Base-by-base conservation (phyloP, 225 moss, liverwort and hornwort genomes). In the Lunularia cruciata region DNA sequence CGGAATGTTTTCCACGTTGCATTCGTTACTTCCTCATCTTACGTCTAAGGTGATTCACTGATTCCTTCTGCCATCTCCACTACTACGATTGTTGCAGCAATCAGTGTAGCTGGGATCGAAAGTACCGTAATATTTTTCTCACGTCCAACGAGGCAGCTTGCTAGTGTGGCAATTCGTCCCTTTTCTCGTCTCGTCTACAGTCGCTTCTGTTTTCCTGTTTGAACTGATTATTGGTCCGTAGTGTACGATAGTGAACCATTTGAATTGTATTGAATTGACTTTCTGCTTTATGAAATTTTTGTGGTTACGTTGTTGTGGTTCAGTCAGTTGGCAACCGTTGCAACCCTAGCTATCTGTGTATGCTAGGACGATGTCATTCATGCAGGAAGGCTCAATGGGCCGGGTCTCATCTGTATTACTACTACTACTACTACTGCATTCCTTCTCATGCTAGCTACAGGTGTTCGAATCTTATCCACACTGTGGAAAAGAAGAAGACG, bases 1-100 rank as follows among this genome's bases (percentile, higher is more conserved):
- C 57, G 79, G 83, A 63, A 83, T 83, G 79, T 83, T 83, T 61
- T 79, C 83, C 18, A 83, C 79, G n/a, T 61, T 83, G 32, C 83
- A 83, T 45, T 65, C 79, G 35, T 58, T 83, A 30, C 83, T 83
- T 37, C 83, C 83, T 27, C 76, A 76, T 68, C 73, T 79, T 23
- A 73, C 65, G 36, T 72, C 79, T 22, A 83, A 83, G 83, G 83
- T 83, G 43, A 72, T 57, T 20, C 18, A 35, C 60, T 57, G 47
- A 19, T 26, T 28, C 68, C 1, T 25, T n/a, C 36, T 49, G 18
- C 32, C 20, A n/a, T 60, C 16, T 36, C 27, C 18, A 1, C 20
- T n/a, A 48, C 3, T 30, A 8, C 18, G 20, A 48, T 36, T 67
- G 8, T 6, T n/a, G n/a, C n/a, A n/a, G n/a, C n/a, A n/a, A n/a